Evolutionary conservation across 345 rosid genomes (phyloP), one percentile per base, ranked within the genome.

Genomic region (Erysimum cheiranthoides): DNA sequence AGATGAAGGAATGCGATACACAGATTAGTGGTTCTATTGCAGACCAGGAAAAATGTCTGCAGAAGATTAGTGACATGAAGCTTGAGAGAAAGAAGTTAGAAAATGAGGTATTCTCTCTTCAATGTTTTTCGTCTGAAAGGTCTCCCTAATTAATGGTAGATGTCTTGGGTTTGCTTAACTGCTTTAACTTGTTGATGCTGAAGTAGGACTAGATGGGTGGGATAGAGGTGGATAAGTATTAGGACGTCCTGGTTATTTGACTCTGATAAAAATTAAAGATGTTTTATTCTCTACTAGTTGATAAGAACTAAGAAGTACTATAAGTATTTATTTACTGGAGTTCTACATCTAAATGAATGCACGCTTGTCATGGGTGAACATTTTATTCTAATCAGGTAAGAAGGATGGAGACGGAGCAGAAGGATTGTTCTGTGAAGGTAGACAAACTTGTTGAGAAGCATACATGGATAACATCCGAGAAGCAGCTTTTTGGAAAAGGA

Each of bases 1-100:
- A 86, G 93, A 83, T 88, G 94, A 91, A 91, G 84, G 94, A 93
- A 73, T 86, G 97, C 69, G 98, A 93, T 80, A 76, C 98, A 21
- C 88, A 88, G 84, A 93, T 93, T 60, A 87, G 89, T 78, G 30
- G 81, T 77, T 79, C 83, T 70, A 69, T 87, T 34, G 87, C 87
- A 84, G 88, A 84, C 75, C 98, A 93, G 78, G 86, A 91, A 70
- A 85, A 83, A 40, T 86, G 85, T 75, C 84, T 88, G 79, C 87
- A 89, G 45, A 80, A 82, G 68, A 79, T 89, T 70, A 78, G 80
- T 73, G 94, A 93, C 72, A 62, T 71, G 69, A 91, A 85, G 78
- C 89, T 93, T 67, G 94, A 90, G 78, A 85, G 85, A 80, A 93
- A 88, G 85, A 93, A 82, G 86, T 68, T 93, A 82, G 97, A 93